A percentile compares a stretch with the other conserved stretches of the same genome.
phyloP scores from a whole-genome alignment of 169 alveolate genomes.

The Cryptosporidium ryanae region DNA sequence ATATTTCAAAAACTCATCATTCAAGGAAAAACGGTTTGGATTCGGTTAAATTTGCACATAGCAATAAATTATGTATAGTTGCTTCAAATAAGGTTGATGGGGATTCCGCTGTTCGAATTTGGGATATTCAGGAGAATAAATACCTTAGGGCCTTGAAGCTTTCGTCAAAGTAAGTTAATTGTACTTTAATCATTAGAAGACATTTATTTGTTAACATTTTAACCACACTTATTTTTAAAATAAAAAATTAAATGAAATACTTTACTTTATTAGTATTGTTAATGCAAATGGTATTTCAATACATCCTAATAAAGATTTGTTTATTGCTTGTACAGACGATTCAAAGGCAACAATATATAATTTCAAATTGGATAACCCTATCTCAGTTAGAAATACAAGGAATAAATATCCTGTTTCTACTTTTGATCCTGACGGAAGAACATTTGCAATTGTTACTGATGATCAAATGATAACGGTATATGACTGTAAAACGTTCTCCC shows the following conservation, averaged over 20 bases:
- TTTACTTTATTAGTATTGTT: conserved; percentile 4
- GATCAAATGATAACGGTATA: conserved; percentile 46
- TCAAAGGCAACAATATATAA: conserved; percentile 48
- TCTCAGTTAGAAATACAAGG: conserved; percentile 35
- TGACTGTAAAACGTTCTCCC: conserved; percentile 58
- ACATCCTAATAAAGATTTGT: conserved; percentile 47
- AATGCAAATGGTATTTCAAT: conserved; percentile 22
- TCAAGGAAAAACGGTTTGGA: conserved; percentile 71
- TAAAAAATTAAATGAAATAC: too few relatives aligned
- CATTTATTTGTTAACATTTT: background rate
- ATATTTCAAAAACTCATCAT: conserved; percentile 49
- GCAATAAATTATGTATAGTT: conserved; percentile 49
- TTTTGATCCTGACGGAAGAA: conserved; percentile 68
- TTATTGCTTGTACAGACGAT: conserved; percentile 30
- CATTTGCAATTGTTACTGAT: conserved; percentile 61
- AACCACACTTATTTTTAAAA: too few relatives aligned
- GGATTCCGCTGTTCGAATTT: conserved; percentile 37
- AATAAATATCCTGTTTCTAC: conserved; percentile 36
- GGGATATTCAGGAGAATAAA: conserved; percentile 70
- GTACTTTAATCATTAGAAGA: background rate
- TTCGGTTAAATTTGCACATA: conserved; percentile 68
- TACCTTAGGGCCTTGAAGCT: conserved; percentile 52
- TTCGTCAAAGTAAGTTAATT: conserved; percentile 57
- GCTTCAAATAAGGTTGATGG: conserved; percentile 61
- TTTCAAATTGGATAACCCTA: conserved; percentile 44